phyloP scores from a whole-genome alignment of 257 asterid genomes.

The Gentiana straminea region DNA sequence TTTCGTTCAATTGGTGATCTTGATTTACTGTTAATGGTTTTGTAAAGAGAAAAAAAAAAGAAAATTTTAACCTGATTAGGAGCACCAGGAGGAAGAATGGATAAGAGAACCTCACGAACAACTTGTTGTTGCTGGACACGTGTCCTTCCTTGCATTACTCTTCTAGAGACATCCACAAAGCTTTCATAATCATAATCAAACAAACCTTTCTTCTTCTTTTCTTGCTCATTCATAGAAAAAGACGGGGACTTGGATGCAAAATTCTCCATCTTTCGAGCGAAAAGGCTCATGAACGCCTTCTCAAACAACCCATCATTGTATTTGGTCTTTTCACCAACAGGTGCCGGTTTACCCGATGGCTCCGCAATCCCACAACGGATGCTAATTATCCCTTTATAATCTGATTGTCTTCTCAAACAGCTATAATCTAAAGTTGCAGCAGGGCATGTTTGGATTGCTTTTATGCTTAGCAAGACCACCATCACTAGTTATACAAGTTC shows the following conservation, averaged over 20 bases:
- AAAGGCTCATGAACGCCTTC: slow-evolving; percentile 69
- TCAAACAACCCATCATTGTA: slow-evolving; percentile 78
- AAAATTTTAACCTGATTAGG: slow-evolving; percentile 58
- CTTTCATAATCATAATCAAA: slow-evolving; percentile 74
- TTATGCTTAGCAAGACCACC: slow-evolving; percentile 45
- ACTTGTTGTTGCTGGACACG: slow-evolving; percentile 75
- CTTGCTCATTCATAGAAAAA: background rate
- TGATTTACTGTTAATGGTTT: too few relatives aligned
- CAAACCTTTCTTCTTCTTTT: slow-evolving; percentile 28
- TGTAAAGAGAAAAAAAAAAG: background rate
- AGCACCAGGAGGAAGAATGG: slow-evolving; percentile 97
- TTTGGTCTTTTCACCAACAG: slow-evolving; percentile 84
- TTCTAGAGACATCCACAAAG: slow-evolving; percentile 64
- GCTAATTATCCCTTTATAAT: background rate
- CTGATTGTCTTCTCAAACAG: slow-evolving; percentile 1
- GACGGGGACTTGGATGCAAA: slow-evolving; percentile 19
- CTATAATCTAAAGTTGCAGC: slow-evolving; percentile 9
- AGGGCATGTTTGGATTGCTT: slow-evolving; percentile 18
- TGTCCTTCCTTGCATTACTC: slow-evolving; percentile 65
- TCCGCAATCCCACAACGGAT: slow-evolving; percentile 75
- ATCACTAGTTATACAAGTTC: background rate
- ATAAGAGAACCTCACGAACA: slow-evolving; percentile 73
- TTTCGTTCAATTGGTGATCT: too few relatives aligned
- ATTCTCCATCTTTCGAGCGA: slow-evolving; percentile 84
- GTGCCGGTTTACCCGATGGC: slow-evolving; percentile 81